Conservation (phyloP, 768 basidiomycete species). For the Neoboletus brunneissimus region DNA sequence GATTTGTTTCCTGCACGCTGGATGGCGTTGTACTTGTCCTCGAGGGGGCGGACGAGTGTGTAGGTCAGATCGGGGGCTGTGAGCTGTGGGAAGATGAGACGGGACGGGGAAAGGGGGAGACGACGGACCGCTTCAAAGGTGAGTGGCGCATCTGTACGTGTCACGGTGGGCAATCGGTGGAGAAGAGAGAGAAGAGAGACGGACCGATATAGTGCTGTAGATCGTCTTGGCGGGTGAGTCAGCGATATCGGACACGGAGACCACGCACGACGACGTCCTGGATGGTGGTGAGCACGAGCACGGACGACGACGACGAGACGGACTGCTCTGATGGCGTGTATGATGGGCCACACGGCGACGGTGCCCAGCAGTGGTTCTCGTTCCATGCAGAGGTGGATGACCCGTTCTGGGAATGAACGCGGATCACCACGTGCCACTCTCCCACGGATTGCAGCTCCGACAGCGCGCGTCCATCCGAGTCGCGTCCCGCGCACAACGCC, state of each 20-base stretch:
- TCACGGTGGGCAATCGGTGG: too few relatives aligned
- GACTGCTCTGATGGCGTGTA: slow-evolving; percentile 72
- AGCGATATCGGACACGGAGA: too few relatives aligned
- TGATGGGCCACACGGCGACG: slow-evolving; percentile 75
- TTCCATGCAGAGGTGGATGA: slow-evolving; percentile 22
- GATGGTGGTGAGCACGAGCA: slow-evolving; percentile 12
- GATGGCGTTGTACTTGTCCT: slow-evolving; percentile 78
- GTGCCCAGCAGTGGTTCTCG: slow-evolving; percentile 42
- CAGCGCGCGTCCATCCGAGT: slow-evolving; percentile 29
- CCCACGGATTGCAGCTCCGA: slow-evolving; percentile 35
- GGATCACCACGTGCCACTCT: neutral
- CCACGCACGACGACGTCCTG: slow-evolving; percentile 61
- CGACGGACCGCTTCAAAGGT: slow-evolving; percentile 70
- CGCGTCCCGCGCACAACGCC: slow-evolving; percentile 26
- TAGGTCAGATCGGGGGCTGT: slow-evolving; percentile 87
- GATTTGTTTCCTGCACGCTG: slow-evolving; percentile 77
- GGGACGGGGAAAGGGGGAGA: neutral
- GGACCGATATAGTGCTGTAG: slow-evolving; percentile 68
- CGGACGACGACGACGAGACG: neutral
- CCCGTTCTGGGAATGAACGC: neutral
- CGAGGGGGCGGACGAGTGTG: slow-evolving; percentile 81
- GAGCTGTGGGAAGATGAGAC: slow-evolving; percentile 45
- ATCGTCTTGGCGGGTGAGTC: neutral
- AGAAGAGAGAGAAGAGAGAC: slow-evolving; percentile 1
- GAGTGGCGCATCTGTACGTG: slow-evolving; percentile 70